A percentile compares a stretch with the other conserved stretches of the same genome.
These are phyloP conservation scores for Cercis canadensis DNA, from an alignment of 306 rosid genomes.

Conservation along the genomic window DNA sequence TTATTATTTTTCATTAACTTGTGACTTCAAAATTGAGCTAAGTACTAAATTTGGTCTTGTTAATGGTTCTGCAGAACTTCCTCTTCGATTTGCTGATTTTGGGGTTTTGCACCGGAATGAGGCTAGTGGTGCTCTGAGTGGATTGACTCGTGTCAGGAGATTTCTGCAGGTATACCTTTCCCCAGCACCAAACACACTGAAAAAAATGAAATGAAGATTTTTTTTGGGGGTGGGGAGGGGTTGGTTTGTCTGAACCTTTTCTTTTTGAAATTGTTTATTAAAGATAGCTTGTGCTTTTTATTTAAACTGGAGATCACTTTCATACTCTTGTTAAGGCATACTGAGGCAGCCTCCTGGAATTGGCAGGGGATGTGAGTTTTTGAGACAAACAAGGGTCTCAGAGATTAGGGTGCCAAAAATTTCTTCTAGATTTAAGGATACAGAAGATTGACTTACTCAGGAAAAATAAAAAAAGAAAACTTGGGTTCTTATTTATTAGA, in stretches of 20 bases:
- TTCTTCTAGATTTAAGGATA: neutral
- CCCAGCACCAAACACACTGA: neutral
- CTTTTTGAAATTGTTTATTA: slow-evolving; percentile 5
- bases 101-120: slow-evolving; percentile 98
- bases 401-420: slow-evolving; percentile 17
- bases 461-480: neutral
- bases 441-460: neutral
- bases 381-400: slow-evolving; percentile 3
- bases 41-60: slow-evolving; percentile 2
- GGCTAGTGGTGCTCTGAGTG: slow-evolving; percentile 98
- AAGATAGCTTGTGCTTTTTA: neutral
- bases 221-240: slow-evolving; percentile 1
- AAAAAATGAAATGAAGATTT: neutral
- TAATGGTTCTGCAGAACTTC: slow-evolving; percentile 72
- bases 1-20: neutral
- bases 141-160: slow-evolving; percentile 94
- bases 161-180: slow-evolving; percentile 83
- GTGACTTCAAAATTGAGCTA: neutral
- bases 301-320: slow-evolving; percentile 19
- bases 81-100: slow-evolving; percentile 95
- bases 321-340: slow-evolving; percentile 12
- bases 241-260: too few species aligned
- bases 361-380: slow-evolving; percentile 6
- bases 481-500: too few species aligned
- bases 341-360: slow-evolving; percentile 13